A percentile compares a stretch with the other conserved stretches of the same genome.
phyloP scores from a whole-genome alignment of 495 filamentous ascomycete species.

The Annulohypoxylon nitens region DNA sequence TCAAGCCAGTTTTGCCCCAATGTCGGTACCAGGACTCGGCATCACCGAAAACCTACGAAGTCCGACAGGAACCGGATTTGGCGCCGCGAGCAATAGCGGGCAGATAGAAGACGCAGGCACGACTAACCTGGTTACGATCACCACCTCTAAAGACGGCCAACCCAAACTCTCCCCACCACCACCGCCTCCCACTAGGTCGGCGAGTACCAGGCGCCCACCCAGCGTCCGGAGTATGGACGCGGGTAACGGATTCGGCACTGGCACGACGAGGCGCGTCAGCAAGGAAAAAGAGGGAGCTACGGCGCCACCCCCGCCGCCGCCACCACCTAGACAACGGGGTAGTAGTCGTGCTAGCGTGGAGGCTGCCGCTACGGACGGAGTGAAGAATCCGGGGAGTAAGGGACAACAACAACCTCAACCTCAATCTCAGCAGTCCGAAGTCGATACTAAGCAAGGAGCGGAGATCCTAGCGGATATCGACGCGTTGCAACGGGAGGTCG shows the following conservation, averaged over 20 bases:
- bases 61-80: conserved; percentile 17
- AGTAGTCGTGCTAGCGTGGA: conserved; percentile 65
- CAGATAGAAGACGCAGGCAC: conserved; percentile 17
- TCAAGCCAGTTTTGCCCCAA: conserved; percentile 30
- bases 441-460: conserved; percentile 34
- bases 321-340: conserved; percentile 70
- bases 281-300: conserved; percentile 46
- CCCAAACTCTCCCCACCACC: conserved; percentile 58
- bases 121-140: conserved; percentile 19
- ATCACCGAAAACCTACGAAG: conserved; percentile 38
- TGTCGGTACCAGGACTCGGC: conserved; percentile 12
- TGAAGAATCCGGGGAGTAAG: conserved; percentile 35
- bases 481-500: conserved; percentile 77
- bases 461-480: conserved; percentile 77
- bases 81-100: conserved; percentile 15
- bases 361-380: conserved; percentile 41
- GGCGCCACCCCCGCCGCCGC: conserved; percentile 70
- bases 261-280: conserved; percentile 40
- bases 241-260: conserved; percentile 42
- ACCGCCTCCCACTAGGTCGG: conserved; percentile 58
- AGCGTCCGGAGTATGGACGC: conserved; percentile 56
- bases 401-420: conserved; percentile 40
- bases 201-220: conserved; percentile 54
- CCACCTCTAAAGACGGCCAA: conserved; percentile 39
- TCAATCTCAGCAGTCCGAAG: conserved; percentile 39